Percentiles rank a stretch among this genome's conserved stretches.
Conservation (phyloP, 2,329 filamentous ascomycete species). For the Ilyonectria mors-panacis region DNA sequence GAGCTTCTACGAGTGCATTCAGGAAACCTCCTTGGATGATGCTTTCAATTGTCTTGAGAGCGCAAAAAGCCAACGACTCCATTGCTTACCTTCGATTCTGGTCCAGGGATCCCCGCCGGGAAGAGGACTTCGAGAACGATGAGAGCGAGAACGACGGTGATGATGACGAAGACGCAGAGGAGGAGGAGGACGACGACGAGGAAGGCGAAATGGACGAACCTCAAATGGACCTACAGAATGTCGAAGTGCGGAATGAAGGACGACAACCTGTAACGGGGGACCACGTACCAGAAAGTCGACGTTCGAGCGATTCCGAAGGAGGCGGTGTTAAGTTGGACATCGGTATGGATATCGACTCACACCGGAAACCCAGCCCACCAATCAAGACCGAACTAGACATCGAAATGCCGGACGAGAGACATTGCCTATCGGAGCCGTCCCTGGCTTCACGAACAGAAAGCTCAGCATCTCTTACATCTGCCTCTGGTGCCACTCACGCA, state of each 20-base stretch:
- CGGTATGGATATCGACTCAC: slow-evolving; percentile 59
- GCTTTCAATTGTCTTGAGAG: slow-evolving; percentile 85
- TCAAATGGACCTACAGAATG: background rate
- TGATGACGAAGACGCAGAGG: slow-evolving; percentile 18
- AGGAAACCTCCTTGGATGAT: slow-evolving; percentile 81
- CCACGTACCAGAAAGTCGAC: slow-evolving; percentile 43
- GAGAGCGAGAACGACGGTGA: slow-evolving; percentile 51
- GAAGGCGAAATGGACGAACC: background rate
- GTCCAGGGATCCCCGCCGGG: slow-evolving; percentile 81
- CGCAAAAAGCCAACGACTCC: slow-evolving; percentile 91
- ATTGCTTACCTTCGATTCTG: slow-evolving; percentile 91
- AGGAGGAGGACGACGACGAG: slow-evolving; percentile 12
- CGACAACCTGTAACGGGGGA: slow-evolving; percentile 13
- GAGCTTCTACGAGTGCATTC: slow-evolving; percentile 91
- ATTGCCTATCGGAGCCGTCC: slow-evolving; percentile 23
- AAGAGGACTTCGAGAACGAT: slow-evolving; percentile 63
- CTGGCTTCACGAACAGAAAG: slow-evolving; percentile 34
- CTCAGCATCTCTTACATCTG: slow-evolving; percentile 28
- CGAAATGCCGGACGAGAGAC: slow-evolving; percentile 37
- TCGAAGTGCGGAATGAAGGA: background rate
- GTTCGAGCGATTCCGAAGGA: slow-evolving; percentile 58
- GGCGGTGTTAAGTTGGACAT: slow-evolving; percentile 63
- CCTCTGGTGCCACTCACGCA: slow-evolving; percentile 20
- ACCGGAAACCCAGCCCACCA: slow-evolving; percentile 48
- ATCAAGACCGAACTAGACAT: slow-evolving; percentile 56